Percentiles rank a stretch among this genome's conserved stretches.
These are phyloP conservation scores for Rhizopus arrhizus DNA, from an alignment of 371 early-diverging fungal genomes.

Conservation along the genomic window DNA sequence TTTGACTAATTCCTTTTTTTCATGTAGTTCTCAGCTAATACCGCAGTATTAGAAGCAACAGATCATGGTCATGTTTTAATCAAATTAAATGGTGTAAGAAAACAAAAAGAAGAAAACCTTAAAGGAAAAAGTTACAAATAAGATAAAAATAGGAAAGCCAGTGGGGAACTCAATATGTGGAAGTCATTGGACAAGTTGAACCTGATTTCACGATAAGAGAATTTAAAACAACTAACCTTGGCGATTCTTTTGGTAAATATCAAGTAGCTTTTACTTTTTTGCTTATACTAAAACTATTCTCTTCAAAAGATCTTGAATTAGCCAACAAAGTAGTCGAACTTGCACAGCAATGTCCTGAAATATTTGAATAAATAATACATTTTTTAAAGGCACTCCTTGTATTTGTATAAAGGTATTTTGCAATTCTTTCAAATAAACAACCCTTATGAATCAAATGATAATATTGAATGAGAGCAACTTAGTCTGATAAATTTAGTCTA, in stretches of 20 bases:
- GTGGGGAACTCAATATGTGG: constrained; percentile 49
- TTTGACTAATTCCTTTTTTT: neutral
- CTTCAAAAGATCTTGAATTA: constrained; percentile 38
- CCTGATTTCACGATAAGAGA: constrained; percentile 44
- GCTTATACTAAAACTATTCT: neutral
- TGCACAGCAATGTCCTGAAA: constrained; percentile 42
- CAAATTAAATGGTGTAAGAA: constrained; percentile 55
- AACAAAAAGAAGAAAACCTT: neutral
- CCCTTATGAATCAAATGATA: no score
- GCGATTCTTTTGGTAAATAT: constrained; percentile 39
- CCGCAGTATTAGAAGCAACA: constrained; percentile 53
- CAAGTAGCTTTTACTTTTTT: neutral
- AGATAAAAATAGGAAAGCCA: constrained; percentile 35
- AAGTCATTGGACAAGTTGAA: constrained; percentile 51
- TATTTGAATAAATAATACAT: constrained; percentile 36
- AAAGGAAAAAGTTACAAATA: neutral
- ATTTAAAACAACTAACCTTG: constrained; percentile 44
- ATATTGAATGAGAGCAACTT: no score
- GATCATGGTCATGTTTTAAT: constrained; percentile 56
- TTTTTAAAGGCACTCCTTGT: no score
- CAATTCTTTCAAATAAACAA: no score
- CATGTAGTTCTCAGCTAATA: constrained; percentile 54
- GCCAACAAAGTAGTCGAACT: constrained; percentile 51
- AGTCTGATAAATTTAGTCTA: no score
- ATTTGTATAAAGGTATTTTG: no score